These are phyloP conservation scores for Lentinus brumalis DNA, from an alignment of 768 basidiomycete species.

Conservation along the genomic window DNA sequence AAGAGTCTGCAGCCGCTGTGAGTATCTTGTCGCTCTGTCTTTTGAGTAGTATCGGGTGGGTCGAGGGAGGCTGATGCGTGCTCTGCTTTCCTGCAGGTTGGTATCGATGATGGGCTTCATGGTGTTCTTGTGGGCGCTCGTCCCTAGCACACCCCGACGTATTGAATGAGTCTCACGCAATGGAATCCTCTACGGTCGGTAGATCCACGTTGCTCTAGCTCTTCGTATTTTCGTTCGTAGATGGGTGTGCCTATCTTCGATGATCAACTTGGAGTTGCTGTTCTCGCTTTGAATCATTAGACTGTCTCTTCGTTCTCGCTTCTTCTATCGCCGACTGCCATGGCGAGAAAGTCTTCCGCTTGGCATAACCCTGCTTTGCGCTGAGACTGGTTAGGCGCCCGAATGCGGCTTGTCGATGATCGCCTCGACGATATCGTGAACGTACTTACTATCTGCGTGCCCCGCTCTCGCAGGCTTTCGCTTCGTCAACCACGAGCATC, in stretches of 20 bases:
- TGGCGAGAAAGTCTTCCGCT: no score
- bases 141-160: constrained; percentile 17
- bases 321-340: no score
- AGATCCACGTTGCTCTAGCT: background rate
- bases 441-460: no score
- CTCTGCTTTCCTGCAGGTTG: constrained; percentile 7
- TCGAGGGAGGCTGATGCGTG: background rate
- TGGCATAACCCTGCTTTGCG: no score
- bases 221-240: background rate
- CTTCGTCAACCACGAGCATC: background rate
- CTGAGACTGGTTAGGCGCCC: background rate
- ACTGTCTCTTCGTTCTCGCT: no score
- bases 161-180: constrained; percentile 5
- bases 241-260: no score
- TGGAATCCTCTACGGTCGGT: background rate
- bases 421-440: background rate
- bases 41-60: no score
- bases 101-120: constrained; percentile 28
- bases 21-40: constrained; percentile 22
- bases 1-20: constrained; percentile 51
- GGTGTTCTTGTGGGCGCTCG: constrained; percentile 24
- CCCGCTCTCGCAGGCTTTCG: background rate
- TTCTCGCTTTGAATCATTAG: no score
- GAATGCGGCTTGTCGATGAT: background rate
- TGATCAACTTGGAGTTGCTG: no score